These are phyloP conservation scores for Trichodelitschia bisporula DNA, from an alignment of 495 filamentous ascomycete genomes.

Conservation along the genomic window DNA sequence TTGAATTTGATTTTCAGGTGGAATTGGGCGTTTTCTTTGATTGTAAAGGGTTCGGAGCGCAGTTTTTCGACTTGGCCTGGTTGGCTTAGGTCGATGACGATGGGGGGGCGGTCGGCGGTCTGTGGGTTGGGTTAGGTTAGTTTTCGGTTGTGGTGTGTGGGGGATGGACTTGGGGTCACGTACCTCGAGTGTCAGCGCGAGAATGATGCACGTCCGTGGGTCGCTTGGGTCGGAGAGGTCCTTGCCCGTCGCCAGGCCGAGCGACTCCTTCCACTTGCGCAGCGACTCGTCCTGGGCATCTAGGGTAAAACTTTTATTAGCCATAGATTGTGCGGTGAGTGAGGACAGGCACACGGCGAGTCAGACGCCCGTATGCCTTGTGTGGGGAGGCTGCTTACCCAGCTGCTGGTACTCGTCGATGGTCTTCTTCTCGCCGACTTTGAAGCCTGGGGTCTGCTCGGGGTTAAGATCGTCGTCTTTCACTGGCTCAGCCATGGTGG, in stretches of 20 bases:
- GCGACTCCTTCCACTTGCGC: conserved; percentile 87
- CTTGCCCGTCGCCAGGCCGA: conserved; percentile 45
- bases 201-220: conserved; percentile 67
- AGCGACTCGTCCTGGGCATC: conserved; percentile 72
- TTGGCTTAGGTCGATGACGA: conserved; percentile 53
- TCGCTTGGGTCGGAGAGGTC: conserved; percentile 37
- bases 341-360: neutral
- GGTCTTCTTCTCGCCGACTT: conserved; percentile 94
- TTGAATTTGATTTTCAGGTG: conserved; percentile 81
- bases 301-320: too few relatives aligned
- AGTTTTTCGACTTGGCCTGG: conserved; percentile 41
- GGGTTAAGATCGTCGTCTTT: conserved; percentile 68
- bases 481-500: conserved; percentile 36
- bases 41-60: conserved; percentile 75
- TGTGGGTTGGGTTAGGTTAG: conserved; percentile 2
- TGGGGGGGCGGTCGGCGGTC: conserved; percentile 50
- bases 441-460: conserved; percentile 80
- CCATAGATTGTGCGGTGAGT: too few relatives aligned
- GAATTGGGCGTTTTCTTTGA: conserved; percentile 86
- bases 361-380: neutral
- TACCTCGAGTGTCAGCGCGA: conserved; percentile 54
- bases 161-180: neutral
- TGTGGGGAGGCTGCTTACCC: conserved; percentile 37
- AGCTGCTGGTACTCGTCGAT: conserved; percentile 77
- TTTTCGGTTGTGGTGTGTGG: neutral